Evolutionary conservation across 495 filamentous ascomycete genomes (phyloP).

Genomic region (Xylaria cubensis): DNA sequence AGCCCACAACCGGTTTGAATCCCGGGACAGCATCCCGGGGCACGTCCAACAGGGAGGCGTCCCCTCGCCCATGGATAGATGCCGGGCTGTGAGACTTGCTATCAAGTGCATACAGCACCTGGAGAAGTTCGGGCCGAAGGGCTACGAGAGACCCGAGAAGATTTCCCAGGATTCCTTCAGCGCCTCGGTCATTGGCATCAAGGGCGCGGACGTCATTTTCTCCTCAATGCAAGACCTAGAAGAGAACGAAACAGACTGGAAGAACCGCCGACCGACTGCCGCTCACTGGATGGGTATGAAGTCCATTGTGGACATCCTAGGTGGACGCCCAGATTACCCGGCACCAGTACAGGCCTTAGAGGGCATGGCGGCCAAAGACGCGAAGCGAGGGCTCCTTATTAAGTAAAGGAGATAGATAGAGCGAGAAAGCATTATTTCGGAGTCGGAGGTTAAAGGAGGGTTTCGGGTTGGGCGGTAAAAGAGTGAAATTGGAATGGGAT

Average conservation of each 20-base stretch:
- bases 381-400: constrained; percentile 54
- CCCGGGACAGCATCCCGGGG: constrained; percentile 90
- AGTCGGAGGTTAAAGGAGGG: constrained; percentile 10
- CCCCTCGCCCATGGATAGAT: constrained; percentile 94
- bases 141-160: constrained; percentile 57
- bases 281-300: constrained; percentile 88
- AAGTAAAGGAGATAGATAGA: constrained; percentile 7
- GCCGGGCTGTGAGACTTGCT: constrained; percentile 87
- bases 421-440: constrained; percentile 9
- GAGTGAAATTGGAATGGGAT: background rate
- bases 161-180: constrained; percentile 75
- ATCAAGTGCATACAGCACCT: constrained; percentile 91
- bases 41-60: constrained; percentile 97
- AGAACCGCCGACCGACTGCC: constrained; percentile 78
- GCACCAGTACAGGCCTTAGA: constrained; percentile 50
- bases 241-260: constrained; percentile 90
- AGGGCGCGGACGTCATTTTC: constrained; percentile 87
- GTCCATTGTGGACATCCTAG: constrained; percentile 81
- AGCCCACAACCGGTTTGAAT: constrained; percentile 89
- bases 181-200: constrained; percentile 86
- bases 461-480: constrained; percentile 15
- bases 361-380: constrained; percentile 60
- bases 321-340: constrained; percentile 66
- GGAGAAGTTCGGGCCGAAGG: constrained; percentile 73
- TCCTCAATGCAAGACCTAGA: constrained; percentile 77